Conservation (phyloP, 345 rosid genomes). For the Populus alba region DNA sequence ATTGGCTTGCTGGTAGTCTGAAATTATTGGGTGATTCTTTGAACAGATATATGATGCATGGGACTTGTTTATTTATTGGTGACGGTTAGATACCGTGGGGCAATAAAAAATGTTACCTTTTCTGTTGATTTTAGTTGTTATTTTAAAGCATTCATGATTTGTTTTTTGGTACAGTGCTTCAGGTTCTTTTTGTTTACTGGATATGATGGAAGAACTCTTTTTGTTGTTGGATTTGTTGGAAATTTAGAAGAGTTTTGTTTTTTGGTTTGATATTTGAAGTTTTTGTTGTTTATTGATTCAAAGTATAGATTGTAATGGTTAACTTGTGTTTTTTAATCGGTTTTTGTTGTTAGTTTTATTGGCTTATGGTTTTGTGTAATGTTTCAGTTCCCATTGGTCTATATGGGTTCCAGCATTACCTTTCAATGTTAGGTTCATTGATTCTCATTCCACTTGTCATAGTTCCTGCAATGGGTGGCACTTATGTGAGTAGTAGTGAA, state of each 20-base stretch:
- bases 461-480: constrained; percentile 99
- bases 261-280: neutral
- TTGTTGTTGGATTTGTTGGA: neutral
- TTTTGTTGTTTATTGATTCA: neutral
- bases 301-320: neutral
- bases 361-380: constrained; percentile 10
- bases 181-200: neutral
- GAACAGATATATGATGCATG: neutral
- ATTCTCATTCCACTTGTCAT: constrained; percentile 87
- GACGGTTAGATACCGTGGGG: neutral
- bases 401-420: constrained; percentile 91
- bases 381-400: constrained; percentile 88
- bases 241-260: neutral
- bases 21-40: neutral
- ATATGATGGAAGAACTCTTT: neutral
- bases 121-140: neutral
- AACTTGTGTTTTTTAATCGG: neutral
- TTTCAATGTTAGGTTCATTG: constrained; percentile 85
- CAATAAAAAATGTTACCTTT: neutral
- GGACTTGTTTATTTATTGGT: neutral
- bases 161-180: neutral
- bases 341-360: constrained; percentile 4
- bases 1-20: neutral
- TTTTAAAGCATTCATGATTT: neutral
- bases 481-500: constrained; percentile 56